Evolutionary conservation across 371 early-diverging fungal species (phyloP).

Genomic region (Mucor piriformis): DNA sequence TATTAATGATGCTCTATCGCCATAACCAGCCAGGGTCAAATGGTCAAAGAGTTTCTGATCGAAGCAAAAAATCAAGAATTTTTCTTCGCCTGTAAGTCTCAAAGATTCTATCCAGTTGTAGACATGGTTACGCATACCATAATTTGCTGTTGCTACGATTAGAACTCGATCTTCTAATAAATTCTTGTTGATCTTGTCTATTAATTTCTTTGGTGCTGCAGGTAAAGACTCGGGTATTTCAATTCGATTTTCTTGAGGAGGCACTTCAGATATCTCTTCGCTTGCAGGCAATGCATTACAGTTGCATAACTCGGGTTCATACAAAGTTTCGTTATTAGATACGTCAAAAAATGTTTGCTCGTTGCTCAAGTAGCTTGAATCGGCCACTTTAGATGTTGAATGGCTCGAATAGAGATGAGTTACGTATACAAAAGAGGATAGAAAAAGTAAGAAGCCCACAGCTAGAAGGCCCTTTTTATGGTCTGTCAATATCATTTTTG

Average conservation of each 20-base stretch:
- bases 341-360: conserved; percentile 22
- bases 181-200: conserved; percentile 42
- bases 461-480: conserved; percentile 13
- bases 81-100: conserved; percentile 37
- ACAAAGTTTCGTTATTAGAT: neutral
- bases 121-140: conserved; percentile 52
- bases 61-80: conserved; percentile 47
- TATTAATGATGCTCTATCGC: conserved; percentile 31
- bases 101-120: conserved; percentile 56
- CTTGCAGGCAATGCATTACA: neutral
- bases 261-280: too few species aligned
- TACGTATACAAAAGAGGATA: conserved; percentile 12
- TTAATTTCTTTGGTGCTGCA: conserved; percentile 27
- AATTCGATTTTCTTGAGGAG: neutral
- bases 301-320: neutral
- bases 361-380: conserved; percentile 15
- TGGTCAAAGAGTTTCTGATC: conserved; percentile 43
- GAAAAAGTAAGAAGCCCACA: neutral
- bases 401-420: conserved; percentile 4
- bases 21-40: conserved; percentile 35
- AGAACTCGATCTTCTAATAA: conserved; percentile 36
- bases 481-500: conserved; percentile 4
- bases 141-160: conserved; percentile 47
- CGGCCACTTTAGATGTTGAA: conserved; percentile 1
- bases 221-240: conserved; percentile 32